phyloP scores from a whole-genome alignment of 2,329 filamentous ascomycete genomes.

The Thelonectria blattea region DNA sequence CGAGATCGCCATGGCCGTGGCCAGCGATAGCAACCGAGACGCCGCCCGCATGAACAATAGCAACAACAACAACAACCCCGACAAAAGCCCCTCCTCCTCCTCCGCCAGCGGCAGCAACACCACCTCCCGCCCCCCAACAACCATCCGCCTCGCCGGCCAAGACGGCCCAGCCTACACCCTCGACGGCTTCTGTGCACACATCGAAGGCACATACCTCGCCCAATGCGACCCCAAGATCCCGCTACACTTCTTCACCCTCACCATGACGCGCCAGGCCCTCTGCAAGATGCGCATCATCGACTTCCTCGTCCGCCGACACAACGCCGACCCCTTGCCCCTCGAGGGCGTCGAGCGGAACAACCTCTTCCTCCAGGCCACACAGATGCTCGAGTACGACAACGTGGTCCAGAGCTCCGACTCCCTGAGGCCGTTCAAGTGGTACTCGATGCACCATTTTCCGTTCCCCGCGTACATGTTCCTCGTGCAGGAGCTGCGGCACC shows the following conservation, averaged over 20 bases:
- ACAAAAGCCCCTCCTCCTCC: slow-evolving; percentile 34
- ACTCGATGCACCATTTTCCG: slow-evolving; percentile 64
- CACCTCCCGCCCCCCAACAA: slow-evolving; percentile 38
- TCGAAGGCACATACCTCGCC: slow-evolving; percentile 62
- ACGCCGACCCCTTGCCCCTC: slow-evolving; percentile 46
- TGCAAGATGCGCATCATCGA: slow-evolving; percentile 63
- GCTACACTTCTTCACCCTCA: slow-evolving; percentile 63
- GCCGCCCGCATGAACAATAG: slow-evolving; percentile 32
- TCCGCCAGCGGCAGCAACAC: slow-evolving; percentile 8
- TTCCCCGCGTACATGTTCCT: slow-evolving; percentile 68
- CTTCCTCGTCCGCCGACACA: slow-evolving; percentile 58
- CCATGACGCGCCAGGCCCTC: slow-evolving; percentile 62
- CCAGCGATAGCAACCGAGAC: slow-evolving; percentile 52
- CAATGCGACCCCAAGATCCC: slow-evolving; percentile 65
- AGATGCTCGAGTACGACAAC: slow-evolving; percentile 66
- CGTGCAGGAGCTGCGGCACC: slow-evolving; percentile 59
- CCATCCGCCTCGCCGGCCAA: slow-evolving; percentile 56
- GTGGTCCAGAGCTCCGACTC: slow-evolving; percentile 57
- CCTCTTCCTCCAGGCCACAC: slow-evolving; percentile 60
- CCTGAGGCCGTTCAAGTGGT: slow-evolving; percentile 63
- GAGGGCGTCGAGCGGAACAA: slow-evolving; percentile 56
- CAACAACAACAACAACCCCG: slow-evolving; percentile 30
- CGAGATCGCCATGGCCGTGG: slow-evolving; percentile 62
- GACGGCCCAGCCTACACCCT: slow-evolving; percentile 56
- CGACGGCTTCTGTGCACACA: slow-evolving; percentile 59